Evolutionary conservation across 2,329 filamentous ascomycete species (phyloP), one percentile per base, ranked within the genome.

Genomic region (Diaporthe velutina): DNA sequence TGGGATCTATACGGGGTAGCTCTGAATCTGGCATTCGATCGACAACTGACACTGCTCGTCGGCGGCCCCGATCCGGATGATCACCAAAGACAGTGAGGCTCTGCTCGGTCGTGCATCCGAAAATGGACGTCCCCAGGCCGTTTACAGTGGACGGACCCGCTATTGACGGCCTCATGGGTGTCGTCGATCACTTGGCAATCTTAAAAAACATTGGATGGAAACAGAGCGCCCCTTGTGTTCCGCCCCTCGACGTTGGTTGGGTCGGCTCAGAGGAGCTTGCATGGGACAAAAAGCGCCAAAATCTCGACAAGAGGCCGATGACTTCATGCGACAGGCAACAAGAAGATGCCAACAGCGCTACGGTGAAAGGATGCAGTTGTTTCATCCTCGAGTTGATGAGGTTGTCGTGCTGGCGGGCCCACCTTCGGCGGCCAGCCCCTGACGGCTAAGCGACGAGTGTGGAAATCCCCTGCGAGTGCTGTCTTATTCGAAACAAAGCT

Each of bases 401-500:
- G 70, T 6, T 52, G 33, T 54, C 57, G 45, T 48, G 48, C 35
- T 40, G 19, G 33, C 45, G 38, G 30, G 38, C 42, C 12, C 54
- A 38, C 22, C 7, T 17, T 60, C 42, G 42, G 55, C 55, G 15
- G 48, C 38, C 57, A 55, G 58, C 57, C 57, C 70, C 70, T 64
- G 70, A 54, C 45, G 19, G 22, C 54, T 64, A 72, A 64, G 58
- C 57, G 57, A 42, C 45, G 17, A 72, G n/a, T 54, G 55, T 54
- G 42, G 38, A 68, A 60, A 54, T 42, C 33, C 66, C 73, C 38
- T 60, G 73, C 48, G 50, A 48, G 25, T 28, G 52, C 19, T 66
- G 35, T 19, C 35, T 60, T 74, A 71, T 55, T 74, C 35, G 67
- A 74, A 71, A 71, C 67, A 67, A 67, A 38, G n/a, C 4, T 45